Conservation (phyloP, 305 asterid species). For the Fraxinus floribunda region DNA sequence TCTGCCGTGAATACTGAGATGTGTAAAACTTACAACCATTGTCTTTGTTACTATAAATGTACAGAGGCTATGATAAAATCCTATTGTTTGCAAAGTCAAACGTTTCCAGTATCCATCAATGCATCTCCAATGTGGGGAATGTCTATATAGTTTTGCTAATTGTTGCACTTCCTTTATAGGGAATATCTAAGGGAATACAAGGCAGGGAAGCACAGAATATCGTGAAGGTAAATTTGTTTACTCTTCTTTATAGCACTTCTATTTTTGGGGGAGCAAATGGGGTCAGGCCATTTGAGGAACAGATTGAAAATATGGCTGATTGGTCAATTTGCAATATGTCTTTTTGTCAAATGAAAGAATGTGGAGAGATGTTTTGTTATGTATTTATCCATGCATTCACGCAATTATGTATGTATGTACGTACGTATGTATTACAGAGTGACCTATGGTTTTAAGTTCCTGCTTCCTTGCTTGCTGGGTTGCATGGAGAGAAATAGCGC, state of each 20-base stretch:
- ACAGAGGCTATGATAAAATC: background rate
- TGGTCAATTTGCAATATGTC: background rate
- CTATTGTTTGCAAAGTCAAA: background rate
- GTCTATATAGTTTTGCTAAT: background rate
- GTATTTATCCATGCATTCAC: background rate
- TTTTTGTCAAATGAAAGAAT: background rate
- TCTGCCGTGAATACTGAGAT: background rate
- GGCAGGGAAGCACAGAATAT: slow-evolving; percentile 86
- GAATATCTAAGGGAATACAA: slow-evolving; percentile 82
- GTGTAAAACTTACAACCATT: background rate
- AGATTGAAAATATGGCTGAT: background rate
- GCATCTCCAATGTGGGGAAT: background rate
- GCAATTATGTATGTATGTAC: background rate
- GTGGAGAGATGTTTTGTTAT: background rate
- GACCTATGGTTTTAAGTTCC: slow-evolving; percentile 6
- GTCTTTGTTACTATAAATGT: background rate
- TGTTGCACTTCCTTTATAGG: slow-evolving; percentile 41
- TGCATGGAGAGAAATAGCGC: background rate
- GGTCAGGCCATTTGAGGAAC: background rate
- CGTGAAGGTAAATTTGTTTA: slow-evolving; percentile 51
- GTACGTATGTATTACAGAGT: background rate
- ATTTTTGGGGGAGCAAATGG: background rate
- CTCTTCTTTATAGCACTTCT: slow-evolving; percentile 1
- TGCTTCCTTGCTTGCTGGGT: slow-evolving; percentile 26
- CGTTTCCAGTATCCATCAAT: background rate